Conservation (phyloP, 257 asterid species). For the Ehretia macrophylla region DNA sequence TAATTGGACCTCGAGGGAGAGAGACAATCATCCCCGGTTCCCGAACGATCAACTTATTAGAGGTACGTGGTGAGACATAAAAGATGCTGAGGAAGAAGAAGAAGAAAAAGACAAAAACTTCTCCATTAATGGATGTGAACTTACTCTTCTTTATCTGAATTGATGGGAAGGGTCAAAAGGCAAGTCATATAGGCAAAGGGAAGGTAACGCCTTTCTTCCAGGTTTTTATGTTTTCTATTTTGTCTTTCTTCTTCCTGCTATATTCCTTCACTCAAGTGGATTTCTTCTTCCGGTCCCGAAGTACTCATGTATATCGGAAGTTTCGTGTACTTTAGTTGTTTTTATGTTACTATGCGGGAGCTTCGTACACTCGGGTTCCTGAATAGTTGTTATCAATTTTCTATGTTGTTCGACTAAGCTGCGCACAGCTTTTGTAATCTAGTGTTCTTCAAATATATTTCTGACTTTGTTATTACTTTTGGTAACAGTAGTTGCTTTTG, state of each 20-base stretch:
- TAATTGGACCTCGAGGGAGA: conserved; percentile 7
- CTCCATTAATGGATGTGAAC: neutral
- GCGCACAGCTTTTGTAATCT: no score
- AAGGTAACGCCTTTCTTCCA: conserved; percentile 72
- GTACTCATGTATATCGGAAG: neutral
- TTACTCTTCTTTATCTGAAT: conserved; percentile 16
- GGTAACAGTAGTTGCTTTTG: no score
- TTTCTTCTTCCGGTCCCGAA: no score
- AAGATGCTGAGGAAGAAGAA: conserved; percentile 25
- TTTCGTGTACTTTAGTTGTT: neutral
- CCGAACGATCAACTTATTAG: no score
- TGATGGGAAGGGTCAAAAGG: conserved; percentile 24
- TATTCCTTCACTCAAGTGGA: no score
- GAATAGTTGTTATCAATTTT: no score
- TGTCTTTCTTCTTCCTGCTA: neutral
- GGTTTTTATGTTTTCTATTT: conserved; percentile 15
- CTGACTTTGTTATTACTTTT: no score
- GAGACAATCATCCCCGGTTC: conserved; percentile 4
- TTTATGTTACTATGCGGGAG: no score
- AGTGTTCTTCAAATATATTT: no score
- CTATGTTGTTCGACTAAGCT: no score
- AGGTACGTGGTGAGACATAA: no score
- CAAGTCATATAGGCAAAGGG: conserved; percentile 71
- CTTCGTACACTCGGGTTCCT: no score
- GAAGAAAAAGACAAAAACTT: conserved; percentile 12